These are phyloP conservation scores for Ajuga reptans DNA, from an alignment of 305 asterid species.

Conservation along the genomic window DNA sequence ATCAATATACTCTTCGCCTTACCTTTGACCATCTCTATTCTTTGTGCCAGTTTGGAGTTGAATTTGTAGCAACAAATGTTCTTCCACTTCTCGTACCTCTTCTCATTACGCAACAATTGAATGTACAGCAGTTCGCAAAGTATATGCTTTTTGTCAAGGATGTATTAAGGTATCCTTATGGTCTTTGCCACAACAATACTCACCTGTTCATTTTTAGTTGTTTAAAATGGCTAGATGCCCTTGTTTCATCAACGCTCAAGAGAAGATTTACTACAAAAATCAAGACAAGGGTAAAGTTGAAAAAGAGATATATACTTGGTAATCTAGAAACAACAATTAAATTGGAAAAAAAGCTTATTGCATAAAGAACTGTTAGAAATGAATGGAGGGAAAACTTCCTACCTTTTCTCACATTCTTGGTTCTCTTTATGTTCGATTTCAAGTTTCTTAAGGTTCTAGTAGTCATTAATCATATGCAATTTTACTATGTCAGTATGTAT, in stretches of 20 bases:
- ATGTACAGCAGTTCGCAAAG: slow-evolving; percentile 95
- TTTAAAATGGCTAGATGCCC: neutral
- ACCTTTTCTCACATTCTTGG: neutral
- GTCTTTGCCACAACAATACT: slow-evolving; percentile 12
- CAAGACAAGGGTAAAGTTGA: neutral
- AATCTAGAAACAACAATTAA: no score
- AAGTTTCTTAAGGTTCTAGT: neutral
- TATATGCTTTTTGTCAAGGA: slow-evolving; percentile 88
- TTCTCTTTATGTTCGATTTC: neutral
- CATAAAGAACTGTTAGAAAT: no score
- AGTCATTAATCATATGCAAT: neutral
- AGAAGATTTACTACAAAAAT: neutral
- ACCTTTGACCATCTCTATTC: slow-evolving; percentile 18
- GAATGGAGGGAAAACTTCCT: no score
- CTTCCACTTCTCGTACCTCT: slow-evolving; percentile 89
- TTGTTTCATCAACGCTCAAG: neutral
- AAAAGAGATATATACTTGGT: no score
- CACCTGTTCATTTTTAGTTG: neutral
- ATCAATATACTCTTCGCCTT: slow-evolving; percentile 19
- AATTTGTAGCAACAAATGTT: slow-evolving; percentile 75
- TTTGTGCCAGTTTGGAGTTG: slow-evolving; percentile 69
- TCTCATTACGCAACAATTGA: slow-evolving; percentile 79
- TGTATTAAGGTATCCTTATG: slow-evolving; percentile 59
- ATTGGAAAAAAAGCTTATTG: no score
- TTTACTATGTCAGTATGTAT: neutral